These are phyloP conservation scores for Yamadazyma pseudoaaseri DNA, from an alignment of 1,139 yeast genomes.

Conservation along the genomic window DNA sequence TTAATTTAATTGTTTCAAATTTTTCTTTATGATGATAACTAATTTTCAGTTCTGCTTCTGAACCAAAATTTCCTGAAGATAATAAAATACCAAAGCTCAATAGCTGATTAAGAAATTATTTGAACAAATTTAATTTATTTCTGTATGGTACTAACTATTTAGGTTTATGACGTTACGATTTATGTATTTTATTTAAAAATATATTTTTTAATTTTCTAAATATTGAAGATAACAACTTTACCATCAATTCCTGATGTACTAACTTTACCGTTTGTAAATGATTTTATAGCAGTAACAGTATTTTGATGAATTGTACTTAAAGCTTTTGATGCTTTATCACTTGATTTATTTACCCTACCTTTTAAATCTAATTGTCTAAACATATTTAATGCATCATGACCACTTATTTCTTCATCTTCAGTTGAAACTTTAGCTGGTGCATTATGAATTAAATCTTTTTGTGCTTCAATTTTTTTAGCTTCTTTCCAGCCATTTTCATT, in stretches of 20 bases:
- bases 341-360: conserved; percentile 61
- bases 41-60: conserved; percentile 89
- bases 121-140: neutral
- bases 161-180: too few species aligned
- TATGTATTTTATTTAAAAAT: conserved; percentile 1
- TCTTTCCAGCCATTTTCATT: conserved; percentile 67
- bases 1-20: conserved; percentile 1
- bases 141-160: too few species aligned
- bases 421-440: conserved; percentile 26
- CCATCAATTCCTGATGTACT: conserved; percentile 76
- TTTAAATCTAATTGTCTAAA: conserved; percentile 94
- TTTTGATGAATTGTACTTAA: conserved; percentile 87
- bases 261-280: conserved; percentile 49
- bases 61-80: conserved; percentile 67
- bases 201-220: conserved; percentile 7
- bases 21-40: conserved; percentile 56
- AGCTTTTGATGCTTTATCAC: conserved; percentile 41
- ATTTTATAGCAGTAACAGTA: conserved; percentile 74
- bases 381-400: conserved; percentile 88
- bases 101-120: conserved; percentile 5
- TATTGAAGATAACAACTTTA: conserved; percentile 65
- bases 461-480: conserved; percentile 60
- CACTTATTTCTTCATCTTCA: conserved; percentile 60
- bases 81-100: conserved; percentile 44
- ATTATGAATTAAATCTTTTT: conserved; percentile 44